Conservation (phyloP, 2,329 filamentous ascomycete genomes). For the Endothia cerciana region DNA sequence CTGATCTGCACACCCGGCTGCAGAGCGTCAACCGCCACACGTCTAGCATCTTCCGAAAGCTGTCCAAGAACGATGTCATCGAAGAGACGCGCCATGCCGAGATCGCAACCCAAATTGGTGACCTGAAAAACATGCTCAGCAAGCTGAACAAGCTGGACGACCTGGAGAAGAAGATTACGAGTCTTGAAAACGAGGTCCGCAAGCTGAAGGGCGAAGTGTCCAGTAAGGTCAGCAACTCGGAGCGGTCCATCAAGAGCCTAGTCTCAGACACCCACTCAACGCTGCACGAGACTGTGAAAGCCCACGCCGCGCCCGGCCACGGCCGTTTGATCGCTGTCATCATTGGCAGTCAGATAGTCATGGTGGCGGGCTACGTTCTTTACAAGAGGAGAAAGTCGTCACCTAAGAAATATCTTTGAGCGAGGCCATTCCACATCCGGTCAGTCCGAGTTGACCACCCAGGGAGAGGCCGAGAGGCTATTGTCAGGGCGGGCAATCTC, state of each 20-base stretch:
- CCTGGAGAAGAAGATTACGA: conserved; percentile 51
- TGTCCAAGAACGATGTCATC: conserved; percentile 54
- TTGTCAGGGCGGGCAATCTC: not conserved
- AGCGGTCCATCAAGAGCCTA: conserved; percentile 56
- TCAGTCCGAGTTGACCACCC: not conserved
- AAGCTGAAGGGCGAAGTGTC: conserved; percentile 59
- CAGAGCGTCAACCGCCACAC: conserved; percentile 74
- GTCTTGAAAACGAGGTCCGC: conserved; percentile 62
- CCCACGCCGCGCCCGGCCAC: conserved; percentile 53
- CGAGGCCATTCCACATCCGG: not conserved
- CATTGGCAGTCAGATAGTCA: conserved; percentile 72
- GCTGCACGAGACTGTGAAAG: conserved; percentile 52
- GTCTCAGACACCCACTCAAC: conserved; percentile 51
- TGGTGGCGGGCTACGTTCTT: conserved; percentile 69
- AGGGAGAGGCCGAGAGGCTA: not conserved
- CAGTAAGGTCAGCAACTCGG: conserved; percentile 55
- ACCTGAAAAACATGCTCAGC: conserved; percentile 50
- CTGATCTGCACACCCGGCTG: conserved; percentile 82
- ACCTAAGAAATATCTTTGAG: conserved; percentile 90
- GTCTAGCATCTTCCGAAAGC: conserved; percentile 61
- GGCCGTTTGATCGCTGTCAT: conserved; percentile 68
- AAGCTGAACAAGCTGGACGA: conserved; percentile 49
- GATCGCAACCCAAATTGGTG: conserved; percentile 50
- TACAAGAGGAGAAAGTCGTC: conserved; percentile 81
- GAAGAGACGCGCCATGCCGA: conserved; percentile 63